Evolutionary conservation across 2,329 filamentous ascomycete genomes (phyloP), one percentile per base, ranked within the genome.

Genomic region (Aspergillus pseudoterreus): DNA sequence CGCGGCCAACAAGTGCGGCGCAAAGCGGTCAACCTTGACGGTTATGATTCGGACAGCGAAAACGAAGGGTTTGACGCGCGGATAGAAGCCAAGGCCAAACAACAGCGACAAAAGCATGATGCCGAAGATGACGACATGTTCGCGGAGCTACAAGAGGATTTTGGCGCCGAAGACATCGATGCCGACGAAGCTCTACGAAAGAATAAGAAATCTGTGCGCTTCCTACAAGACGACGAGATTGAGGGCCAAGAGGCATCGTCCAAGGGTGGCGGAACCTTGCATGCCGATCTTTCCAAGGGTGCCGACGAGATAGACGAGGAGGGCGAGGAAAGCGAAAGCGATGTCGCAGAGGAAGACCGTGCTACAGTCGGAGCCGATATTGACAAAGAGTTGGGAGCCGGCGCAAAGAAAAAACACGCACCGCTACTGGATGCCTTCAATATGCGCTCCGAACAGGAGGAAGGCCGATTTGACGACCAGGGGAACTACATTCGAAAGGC

Each of bases 361-460:
- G 91, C 89, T 24, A 84, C 84, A 44, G 72, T 89, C 32, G 90
- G 89, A 57, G 84, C 88, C 54, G 88, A 84, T 15, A 67, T 96
- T 14, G 94, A 96, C 60, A 87, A 92, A 49, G 94, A 99, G 69
- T 78, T 99, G 5, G 94, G 94, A 2, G 86, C 90, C 1, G 94
- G 94, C 12, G 88, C 88, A 2, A 87, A 95, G 62, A 97, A 96
- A 75, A 88, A 85, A 63, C 90, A 96, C 70, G 94, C 94, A 1
- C 94, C 94, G 1, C 90, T 94, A 68, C 81, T 99, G 5, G 94
- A 97, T 70, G 92, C 92, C 2, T 99, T 99, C 79, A 97, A 99
- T 66, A 88, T 99, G 79, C 85, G 83, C 53, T 77, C 82, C 11
- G 94, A 99, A 70, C 86, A 95, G 69, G 91, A 97, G 65, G 92